Percentiles rank a stretch among this genome's conserved stretches.
Conservation (phyloP, 2,329 filamentous ascomycete genomes). For the Spiromastix sp. region DNA sequence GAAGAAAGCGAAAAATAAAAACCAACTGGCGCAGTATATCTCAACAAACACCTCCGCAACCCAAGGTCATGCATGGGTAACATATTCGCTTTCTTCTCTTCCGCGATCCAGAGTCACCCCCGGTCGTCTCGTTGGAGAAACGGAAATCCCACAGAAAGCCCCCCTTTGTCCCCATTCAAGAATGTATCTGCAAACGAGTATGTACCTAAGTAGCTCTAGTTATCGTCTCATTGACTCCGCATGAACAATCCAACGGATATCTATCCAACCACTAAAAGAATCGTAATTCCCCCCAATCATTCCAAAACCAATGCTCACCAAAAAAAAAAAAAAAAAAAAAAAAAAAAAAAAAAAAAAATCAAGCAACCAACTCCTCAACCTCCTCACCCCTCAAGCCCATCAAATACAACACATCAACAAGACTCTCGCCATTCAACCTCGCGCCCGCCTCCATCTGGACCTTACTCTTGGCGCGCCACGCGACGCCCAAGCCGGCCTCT, state of each 20-base stretch:
- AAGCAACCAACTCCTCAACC: conserved; percentile 31
- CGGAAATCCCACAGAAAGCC: no score
- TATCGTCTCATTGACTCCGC: no score
- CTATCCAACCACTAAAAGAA: background rate
- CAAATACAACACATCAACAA: conserved; percentile 50
- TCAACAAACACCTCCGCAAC: no score
- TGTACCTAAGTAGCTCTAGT: no score
- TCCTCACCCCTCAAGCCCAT: conserved; percentile 44
- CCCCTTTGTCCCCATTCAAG: no score
- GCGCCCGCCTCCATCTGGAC: conserved; percentile 53
- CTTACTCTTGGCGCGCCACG: conserved; percentile 54
- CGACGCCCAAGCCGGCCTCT: conserved; percentile 51
- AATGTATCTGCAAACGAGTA: no score
- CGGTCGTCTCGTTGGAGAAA: no score
- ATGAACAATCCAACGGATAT: background rate
- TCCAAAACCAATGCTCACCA: background rate
- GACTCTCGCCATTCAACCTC: conserved; percentile 46
- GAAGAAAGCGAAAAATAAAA: no score
- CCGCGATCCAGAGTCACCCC: no score
- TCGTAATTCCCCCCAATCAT: background rate
- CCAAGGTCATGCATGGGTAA: no score
- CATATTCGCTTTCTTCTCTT: no score
- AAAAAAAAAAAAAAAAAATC: background rate
- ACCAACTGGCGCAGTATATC: no score
- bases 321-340: background rate